Evolutionary conservation across 495 filamentous ascomycete genomes (phyloP).

Genomic region (Xylona heveae): DNA sequence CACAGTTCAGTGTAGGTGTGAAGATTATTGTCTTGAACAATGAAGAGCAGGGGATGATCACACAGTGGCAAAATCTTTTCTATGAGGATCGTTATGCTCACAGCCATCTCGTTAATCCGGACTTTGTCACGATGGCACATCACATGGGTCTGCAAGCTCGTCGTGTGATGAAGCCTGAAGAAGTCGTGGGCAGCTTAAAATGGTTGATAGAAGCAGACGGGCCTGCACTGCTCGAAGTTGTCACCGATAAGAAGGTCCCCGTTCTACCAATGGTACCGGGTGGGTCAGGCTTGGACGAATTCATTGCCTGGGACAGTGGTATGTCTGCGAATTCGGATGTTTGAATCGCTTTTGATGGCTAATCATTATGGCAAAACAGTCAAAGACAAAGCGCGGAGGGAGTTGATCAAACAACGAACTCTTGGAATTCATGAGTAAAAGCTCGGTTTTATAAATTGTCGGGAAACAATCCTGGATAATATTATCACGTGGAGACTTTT

Average conservation of each 20-base stretch:
- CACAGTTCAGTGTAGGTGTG: constrained; percentile 2
- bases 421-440: too few species aligned
- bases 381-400: constrained; percentile 54
- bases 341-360: background rate
- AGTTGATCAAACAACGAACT: constrained; percentile 49
- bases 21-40: constrained; percentile 3
- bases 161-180: background rate
- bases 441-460: too few species aligned
- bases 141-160: constrained; percentile 1
- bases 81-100: constrained; percentile 1
- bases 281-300: too few species aligned
- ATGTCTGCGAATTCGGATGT: too few species aligned
- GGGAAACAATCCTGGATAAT: too few species aligned
- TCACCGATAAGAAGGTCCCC: constrained; percentile 1
- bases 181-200: background rate
- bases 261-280: too few species aligned
- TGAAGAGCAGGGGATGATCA: constrained; percentile 2
- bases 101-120: constrained; percentile 1
- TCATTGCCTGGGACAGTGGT: too few species aligned
- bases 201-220: constrained; percentile 3
- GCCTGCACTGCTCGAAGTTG: constrained; percentile 1
- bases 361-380: constrained; percentile 19
- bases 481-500: too few species aligned
- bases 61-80: constrained; percentile 1
- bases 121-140: constrained; percentile 2